Evolutionary conservation across 1,284 basidiomycete species (phyloP).

Genomic region (Leucoagaricus sp.): DNA sequence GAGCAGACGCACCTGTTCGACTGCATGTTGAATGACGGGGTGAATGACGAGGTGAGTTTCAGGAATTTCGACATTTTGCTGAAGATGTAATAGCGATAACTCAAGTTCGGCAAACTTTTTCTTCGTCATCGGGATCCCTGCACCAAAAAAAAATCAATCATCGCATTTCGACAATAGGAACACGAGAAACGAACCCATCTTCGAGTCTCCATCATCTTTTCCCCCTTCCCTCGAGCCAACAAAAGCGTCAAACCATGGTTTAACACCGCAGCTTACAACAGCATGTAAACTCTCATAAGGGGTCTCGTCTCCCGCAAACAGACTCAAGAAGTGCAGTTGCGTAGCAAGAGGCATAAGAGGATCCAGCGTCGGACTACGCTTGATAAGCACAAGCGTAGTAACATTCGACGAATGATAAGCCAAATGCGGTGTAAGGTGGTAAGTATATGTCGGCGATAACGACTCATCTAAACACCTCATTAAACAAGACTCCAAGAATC

Average conservation of each 20-base stretch:
- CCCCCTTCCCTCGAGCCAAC: slow-evolving; percentile 75
- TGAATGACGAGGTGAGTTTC: slow-evolving; percentile 94
- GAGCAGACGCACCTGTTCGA: slow-evolving; percentile 58
- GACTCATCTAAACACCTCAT: slow-evolving; percentile 50
- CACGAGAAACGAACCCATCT: slow-evolving; percentile 68
- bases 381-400: slow-evolving; percentile 93
- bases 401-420: slow-evolving; percentile 82
- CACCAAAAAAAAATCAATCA: slow-evolving; percentile 47
- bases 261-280: slow-evolving; percentile 95
- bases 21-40: slow-evolving; percentile 85
- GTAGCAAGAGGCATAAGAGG: slow-evolving; percentile 74
- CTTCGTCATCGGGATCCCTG: slow-evolving; percentile 96
- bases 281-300: slow-evolving; percentile 97
- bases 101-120: slow-evolving; percentile 99
- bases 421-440: slow-evolving; percentile 72
- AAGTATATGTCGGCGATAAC: slow-evolving; percentile 61
- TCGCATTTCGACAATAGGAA: slow-evolving; percentile 54
- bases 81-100: slow-evolving; percentile 92
- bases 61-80: slow-evolving; percentile 99
- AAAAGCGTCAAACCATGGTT: slow-evolving; percentile 98
- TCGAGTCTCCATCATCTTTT: slow-evolving; percentile 76
- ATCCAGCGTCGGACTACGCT: slow-evolving; percentile 85
- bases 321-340: slow-evolving; percentile 91
- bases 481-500: slow-evolving; percentile 5
- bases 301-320: slow-evolving; percentile 89